Base-by-base conservation (phyloP, 2,329 filamentous ascomycete genomes). In the Venturia effusa region DNA sequence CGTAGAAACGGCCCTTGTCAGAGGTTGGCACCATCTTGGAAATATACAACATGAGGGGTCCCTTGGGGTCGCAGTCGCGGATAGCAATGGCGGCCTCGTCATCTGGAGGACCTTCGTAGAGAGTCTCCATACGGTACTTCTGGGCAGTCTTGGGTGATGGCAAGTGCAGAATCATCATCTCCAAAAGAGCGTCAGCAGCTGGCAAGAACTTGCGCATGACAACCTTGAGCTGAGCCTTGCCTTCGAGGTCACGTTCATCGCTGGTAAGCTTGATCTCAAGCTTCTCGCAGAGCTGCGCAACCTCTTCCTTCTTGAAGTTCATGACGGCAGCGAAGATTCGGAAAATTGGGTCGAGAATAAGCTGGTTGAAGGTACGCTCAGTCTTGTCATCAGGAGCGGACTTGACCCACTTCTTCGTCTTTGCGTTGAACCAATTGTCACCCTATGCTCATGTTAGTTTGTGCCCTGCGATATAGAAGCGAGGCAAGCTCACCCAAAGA, bases 21-120 rank as follows among this genome's bases (percentile, higher is more conserved):
- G 92, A 95, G 72, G 94, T 99, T 75, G 94, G 94, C 76, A 99
- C 94, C 94, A 99, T 99, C 91, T 99, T 99, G 80, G 94, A 99
- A 79, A 99, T 92, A 89, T 99, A 99, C 72, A 97, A 85, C 94
- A 99, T 99, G 81, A 99, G 94, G 74, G 93, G 90, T 79, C 86
- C 94, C 84, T 96, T 96, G 80, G 93, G 85, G 80, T 99, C 91
- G 80, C 94, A 97, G 85, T 97, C 92, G 74, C 92, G 92, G 86
- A 99, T 97, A 86, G 88, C 92, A 77, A 96, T 89, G 83, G 89
- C 92, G 73, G 88, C 87, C 80, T 91, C 88, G 74, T 99, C 94
- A 77, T 99, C 94, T 66, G 82, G 75, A 73, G 94, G 94, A 85
- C 94, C 94, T 85, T 99, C 94, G 84, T 99, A 99, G 70, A 99